Percentiles rank a stretch among this genome's conserved stretches.
Conservation (phyloP, 2,329 filamentous ascomycete species). For the Tetracladium maxilliforme region DNA sequence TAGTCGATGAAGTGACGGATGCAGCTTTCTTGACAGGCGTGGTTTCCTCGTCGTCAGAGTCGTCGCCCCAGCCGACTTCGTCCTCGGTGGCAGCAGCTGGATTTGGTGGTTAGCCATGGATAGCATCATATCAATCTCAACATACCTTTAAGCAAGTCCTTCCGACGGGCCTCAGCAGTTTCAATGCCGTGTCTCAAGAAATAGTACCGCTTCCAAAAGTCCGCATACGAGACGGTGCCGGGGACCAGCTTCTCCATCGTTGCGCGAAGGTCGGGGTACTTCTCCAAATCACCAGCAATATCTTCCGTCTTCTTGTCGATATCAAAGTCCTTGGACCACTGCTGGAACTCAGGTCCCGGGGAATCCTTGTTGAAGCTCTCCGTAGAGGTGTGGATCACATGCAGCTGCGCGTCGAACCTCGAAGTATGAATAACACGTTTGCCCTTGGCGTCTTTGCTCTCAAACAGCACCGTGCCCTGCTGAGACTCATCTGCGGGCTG, state of each 20-base stretch:
- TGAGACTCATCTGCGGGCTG: slow-evolving; percentile 49
- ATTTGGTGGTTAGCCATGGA: slow-evolving; percentile 7
- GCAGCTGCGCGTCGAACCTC: slow-evolving; percentile 86
- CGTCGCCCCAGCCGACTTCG: slow-evolving; percentile 51
- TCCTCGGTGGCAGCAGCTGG: slow-evolving; percentile 56
- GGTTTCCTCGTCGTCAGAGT: slow-evolving; percentile 52
- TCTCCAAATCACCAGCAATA: slow-evolving; percentile 69
- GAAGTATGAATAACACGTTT: slow-evolving; percentile 93
- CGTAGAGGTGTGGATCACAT: slow-evolving; percentile 78
- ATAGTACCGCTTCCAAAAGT: slow-evolving; percentile 94
- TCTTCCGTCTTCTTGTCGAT: slow-evolving; percentile 72
- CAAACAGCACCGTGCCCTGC: slow-evolving; percentile 63
- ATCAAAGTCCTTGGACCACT: slow-evolving; percentile 63
- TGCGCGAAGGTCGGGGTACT: slow-evolving; percentile 68
- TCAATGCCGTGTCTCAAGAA: slow-evolving; percentile 88
- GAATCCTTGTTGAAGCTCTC: slow-evolving; percentile 79
- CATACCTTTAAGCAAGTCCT: slow-evolving; percentile 82
- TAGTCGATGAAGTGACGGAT: slow-evolving; percentile 43
- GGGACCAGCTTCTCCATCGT: slow-evolving; percentile 98
- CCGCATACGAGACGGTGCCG: slow-evolving; percentile 71
- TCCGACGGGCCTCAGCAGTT: slow-evolving; percentile 76
- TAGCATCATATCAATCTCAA: slow-evolving; percentile 6
- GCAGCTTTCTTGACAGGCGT: slow-evolving; percentile 12
- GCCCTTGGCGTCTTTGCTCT: slow-evolving; percentile 79
- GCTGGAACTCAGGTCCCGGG: slow-evolving; percentile 55